These are phyloP conservation scores for Nepenthes alata DNA, from an alignment of 179 eudicot species.

Conservation along the genomic window DNA sequence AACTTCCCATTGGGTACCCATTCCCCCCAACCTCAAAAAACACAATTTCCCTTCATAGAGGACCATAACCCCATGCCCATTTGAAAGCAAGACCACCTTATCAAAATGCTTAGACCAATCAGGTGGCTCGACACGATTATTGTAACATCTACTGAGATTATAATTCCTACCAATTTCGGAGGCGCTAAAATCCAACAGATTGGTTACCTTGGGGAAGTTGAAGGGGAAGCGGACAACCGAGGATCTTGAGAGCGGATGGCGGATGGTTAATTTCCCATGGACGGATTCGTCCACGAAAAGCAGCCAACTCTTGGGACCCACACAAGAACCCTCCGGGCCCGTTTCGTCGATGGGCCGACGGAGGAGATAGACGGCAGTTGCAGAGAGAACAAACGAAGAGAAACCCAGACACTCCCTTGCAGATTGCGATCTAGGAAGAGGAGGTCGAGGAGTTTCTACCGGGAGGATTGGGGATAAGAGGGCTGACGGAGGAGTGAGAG, in stretches of 20 bases:
- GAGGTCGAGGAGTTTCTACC: background rate
- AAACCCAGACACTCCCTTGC: no score
- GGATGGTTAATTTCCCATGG: constrained; percentile 2
- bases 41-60: constrained; percentile 8
- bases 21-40: constrained; percentile 6
- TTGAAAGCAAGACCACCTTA: constrained; percentile 7
- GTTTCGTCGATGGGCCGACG: no score
- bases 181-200: constrained; percentile 5
- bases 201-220: constrained; percentile 7
- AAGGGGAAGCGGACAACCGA: background rate
- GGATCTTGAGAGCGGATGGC: background rate
- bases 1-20: constrained; percentile 4
- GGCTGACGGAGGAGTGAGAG: background rate
- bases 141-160: background rate
- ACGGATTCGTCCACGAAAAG: constrained; percentile 5
- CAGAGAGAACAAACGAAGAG: no score
- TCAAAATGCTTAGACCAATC: background rate
- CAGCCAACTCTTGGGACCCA: background rate
- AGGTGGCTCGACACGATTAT: background rate
- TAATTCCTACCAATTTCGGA: constrained; percentile 13
- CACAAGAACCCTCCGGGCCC: background rate
- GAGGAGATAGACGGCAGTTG: no score
- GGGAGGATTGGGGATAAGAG: background rate
- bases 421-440: background rate
- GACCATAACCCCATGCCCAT: background rate